phyloP scores from a whole-genome alignment of 176 grass and related monocot species.

The Carex pumila region DNA sequence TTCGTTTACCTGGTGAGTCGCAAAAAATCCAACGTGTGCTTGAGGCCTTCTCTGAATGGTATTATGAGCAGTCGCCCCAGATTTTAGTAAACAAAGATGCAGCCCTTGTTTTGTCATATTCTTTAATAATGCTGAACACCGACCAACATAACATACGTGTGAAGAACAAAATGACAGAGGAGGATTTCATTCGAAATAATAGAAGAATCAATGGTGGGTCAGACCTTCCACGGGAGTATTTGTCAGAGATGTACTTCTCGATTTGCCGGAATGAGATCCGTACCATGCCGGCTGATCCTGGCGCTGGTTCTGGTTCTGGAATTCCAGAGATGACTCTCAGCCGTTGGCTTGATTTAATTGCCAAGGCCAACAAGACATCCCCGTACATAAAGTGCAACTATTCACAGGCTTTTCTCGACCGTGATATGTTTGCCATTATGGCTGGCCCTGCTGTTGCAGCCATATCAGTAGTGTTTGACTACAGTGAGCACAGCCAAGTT shows the following conservation, averaged over 20 bases:
- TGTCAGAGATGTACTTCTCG: constrained; percentile 73
- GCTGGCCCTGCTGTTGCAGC: constrained; percentile 80
- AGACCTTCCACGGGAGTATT: constrained; percentile 82
- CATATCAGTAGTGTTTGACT: constrained; percentile 93
- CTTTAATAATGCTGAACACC: constrained; percentile 94
- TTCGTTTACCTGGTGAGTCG: constrained; percentile 89
- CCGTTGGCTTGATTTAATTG: constrained; percentile 85
- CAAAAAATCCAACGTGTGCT: constrained; percentile 98
- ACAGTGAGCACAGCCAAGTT: constrained; percentile 71
- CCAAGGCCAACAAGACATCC: constrained; percentile 74
- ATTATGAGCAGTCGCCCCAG: constrained; percentile 86
- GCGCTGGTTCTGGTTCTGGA: constrained; percentile 37
- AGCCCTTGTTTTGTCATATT: constrained; percentile 85
- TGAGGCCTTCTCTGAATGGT: constrained; percentile 91
- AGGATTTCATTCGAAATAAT: constrained; percentile 96
- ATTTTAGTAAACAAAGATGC: constrained; percentile 87
- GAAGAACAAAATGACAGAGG: constrained; percentile 99
- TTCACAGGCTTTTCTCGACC: constrained; percentile 67
- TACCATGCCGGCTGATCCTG: constrained; percentile 64
- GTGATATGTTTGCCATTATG: constrained; percentile 90
- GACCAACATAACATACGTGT: constrained; percentile 95
- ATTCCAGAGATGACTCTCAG: constrained; percentile 92
- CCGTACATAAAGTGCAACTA: constrained; percentile 53
- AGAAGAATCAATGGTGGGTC: constrained; percentile 82
- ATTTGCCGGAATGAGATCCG: constrained; percentile 92